Evolutionary conservation across 352 stramenopile species (phyloP).

Genomic region (Elongisporangium senticosum): DNA sequence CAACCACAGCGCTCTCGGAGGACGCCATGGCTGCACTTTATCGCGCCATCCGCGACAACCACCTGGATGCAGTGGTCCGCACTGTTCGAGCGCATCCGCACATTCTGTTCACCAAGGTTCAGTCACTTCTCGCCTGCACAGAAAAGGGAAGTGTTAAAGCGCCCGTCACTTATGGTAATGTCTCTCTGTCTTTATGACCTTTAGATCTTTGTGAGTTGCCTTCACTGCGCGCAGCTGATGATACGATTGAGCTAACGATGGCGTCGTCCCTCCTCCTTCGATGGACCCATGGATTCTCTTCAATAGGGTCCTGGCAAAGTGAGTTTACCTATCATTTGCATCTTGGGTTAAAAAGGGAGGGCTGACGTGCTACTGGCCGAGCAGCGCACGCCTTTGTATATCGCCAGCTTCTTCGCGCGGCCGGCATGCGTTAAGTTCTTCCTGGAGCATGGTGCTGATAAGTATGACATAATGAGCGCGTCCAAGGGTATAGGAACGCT

Average conservation of each 20-base stretch:
- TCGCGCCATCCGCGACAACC: conserved; percentile 32
- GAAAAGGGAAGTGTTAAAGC: conserved; percentile 1
- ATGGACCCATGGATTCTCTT: not conserved
- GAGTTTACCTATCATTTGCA: not conserved
- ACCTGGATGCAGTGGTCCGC: conserved; percentile 16
- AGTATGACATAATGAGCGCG: conserved; percentile 24
- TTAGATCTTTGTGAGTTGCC: conserved; percentile 13
- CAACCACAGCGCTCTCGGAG: not conserved
- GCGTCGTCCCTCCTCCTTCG: not conserved
- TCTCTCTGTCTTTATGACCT: conserved; percentile 1
- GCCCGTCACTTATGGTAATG: not conserved
- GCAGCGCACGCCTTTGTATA: conserved; percentile 54
- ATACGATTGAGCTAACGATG: not conserved
- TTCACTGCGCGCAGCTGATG: not conserved
- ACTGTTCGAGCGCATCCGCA: conserved; percentile 20
- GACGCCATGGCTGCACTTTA: not conserved
- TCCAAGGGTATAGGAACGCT: too few species aligned
- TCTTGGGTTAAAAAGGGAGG: not conserved
- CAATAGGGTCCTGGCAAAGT: conserved; percentile 15
- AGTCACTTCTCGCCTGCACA: not conserved
- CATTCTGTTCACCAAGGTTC: conserved; percentile 37
- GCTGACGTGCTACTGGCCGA: not conserved
- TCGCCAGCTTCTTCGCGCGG: conserved; percentile 61
- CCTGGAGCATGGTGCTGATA: conserved; percentile 51
- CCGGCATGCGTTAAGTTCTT: conserved; percentile 45